These are phyloP conservation scores for Trichoderma sp. DNA, from an alignment of 2,329 filamentous ascomycete species.

Conservation along the genomic window DNA sequence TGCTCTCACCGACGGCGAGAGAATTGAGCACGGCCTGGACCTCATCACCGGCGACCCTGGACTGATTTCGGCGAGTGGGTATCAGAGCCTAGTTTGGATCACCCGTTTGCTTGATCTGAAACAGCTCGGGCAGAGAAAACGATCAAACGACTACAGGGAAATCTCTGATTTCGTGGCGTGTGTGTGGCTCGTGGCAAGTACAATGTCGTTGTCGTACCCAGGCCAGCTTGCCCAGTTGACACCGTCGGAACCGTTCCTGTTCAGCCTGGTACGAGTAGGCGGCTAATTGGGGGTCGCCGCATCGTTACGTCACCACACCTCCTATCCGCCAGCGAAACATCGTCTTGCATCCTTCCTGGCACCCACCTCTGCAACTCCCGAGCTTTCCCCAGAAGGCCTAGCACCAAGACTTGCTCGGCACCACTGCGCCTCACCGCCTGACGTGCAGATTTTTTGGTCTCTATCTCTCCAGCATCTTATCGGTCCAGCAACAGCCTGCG, in stretches of 20 bases:
- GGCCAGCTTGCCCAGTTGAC: too few species aligned
- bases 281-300: slow-evolving; percentile 21
- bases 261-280: not conserved
- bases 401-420: not conserved
- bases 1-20: not conserved
- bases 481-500: slow-evolving; percentile 4
- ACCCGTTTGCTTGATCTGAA: slow-evolving; percentile 11
- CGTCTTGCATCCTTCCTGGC: not conserved
- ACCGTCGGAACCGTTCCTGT: slow-evolving; percentile 14
- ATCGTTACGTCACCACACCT: slow-evolving; percentile 22
- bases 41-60: not conserved
- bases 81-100: not conserved
- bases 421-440: slow-evolving; percentile 30
- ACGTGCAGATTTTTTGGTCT: slow-evolving; percentile 29
- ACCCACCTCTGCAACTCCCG: slow-evolving; percentile 3
- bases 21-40: slow-evolving; percentile 1
- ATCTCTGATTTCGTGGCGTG: slow-evolving; percentile 1
- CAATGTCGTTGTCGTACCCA: too few species aligned
- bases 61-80: slow-evolving; percentile 11
- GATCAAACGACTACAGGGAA: not conserved
- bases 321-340: not conserved
- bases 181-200: not conserved
- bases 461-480: slow-evolving; percentile 24
- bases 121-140: not conserved
- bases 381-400: slow-evolving; percentile 19